Evolutionary conservation across 306 rosid species (phyloP).

Genomic region (Betula pendula): DNA sequence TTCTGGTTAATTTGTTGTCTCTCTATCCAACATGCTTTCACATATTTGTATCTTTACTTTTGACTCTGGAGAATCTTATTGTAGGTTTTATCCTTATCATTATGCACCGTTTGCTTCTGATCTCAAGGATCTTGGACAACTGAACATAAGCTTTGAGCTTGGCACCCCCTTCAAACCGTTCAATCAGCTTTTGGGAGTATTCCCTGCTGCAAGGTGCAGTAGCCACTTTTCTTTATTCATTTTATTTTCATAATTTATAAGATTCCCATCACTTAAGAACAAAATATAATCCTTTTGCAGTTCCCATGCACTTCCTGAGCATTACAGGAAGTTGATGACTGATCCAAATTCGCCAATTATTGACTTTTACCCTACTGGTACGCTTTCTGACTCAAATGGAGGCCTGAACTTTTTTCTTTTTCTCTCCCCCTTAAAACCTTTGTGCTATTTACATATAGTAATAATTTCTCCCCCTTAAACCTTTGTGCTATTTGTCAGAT

Average conservation of each 20-base stretch:
- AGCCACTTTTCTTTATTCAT: background rate
- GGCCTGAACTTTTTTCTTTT: background rate
- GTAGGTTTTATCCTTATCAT: constrained; percentile 98
- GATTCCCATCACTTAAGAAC: constrained; percentile 8
- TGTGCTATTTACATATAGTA: constrained; percentile 5
- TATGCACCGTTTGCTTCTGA: constrained; percentile 99
- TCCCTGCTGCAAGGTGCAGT: constrained; percentile 92
- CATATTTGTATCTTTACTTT: background rate
- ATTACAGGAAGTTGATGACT: constrained; percentile 81
- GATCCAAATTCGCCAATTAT: constrained; percentile 80
- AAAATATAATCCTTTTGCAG: constrained; percentile 49
- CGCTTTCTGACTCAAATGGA: constrained; percentile 23
- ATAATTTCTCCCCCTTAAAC: constrained; percentile 20
- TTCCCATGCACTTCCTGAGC: constrained; percentile 91
- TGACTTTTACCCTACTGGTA: constrained; percentile 92
- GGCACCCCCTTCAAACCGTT: constrained; percentile 95
- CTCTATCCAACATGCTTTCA: background rate
- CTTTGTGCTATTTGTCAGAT: constrained; percentile 51
- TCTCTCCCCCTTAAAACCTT: constrained; percentile 24
- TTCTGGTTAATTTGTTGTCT: background rate
- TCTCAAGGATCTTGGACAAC: constrained; percentile 72
- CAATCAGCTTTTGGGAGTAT: constrained; percentile 95
- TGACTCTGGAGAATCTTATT: constrained; percentile 4
- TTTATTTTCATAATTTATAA: background rate
- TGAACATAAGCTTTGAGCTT: constrained; percentile 60